These are phyloP conservation scores for Solanum peruvianum DNA, from an alignment of 257 asterid species.

Conservation along the genomic window DNA sequence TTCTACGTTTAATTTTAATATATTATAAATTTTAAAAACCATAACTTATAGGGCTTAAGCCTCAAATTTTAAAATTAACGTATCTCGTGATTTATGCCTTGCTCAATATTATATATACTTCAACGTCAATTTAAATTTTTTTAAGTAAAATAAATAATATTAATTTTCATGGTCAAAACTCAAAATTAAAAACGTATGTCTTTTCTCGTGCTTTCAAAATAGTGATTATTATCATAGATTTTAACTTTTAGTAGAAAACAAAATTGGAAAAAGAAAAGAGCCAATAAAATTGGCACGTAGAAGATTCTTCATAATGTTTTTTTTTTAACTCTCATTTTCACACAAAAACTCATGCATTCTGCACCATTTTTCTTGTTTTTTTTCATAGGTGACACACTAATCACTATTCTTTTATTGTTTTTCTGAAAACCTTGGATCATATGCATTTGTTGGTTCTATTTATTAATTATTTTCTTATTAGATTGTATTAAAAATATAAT, in stretches of 20 bases:
- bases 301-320: background rate
- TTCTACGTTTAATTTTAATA: no score
- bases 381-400: background rate
- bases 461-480: no score
- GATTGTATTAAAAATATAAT: background rate
- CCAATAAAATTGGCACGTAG: background rate
- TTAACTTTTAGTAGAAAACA: background rate
- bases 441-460: background rate
- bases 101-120: background rate
- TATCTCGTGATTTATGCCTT: background rate
- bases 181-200: background rate
- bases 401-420: no score
- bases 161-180: background rate
- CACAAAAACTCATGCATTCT: background rate
- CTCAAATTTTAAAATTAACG: no score
- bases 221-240: background rate
- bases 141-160: no score
- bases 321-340: background rate
- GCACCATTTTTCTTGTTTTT: background rate
- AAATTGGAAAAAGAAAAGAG: background rate
- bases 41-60: background rate
- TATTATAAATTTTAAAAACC: no score
- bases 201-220: background rate
- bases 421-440: background rate
- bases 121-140: background rate